Conservation (phyloP, 2,329 filamentous ascomycete species). For the Cytospora piceae region DNA sequence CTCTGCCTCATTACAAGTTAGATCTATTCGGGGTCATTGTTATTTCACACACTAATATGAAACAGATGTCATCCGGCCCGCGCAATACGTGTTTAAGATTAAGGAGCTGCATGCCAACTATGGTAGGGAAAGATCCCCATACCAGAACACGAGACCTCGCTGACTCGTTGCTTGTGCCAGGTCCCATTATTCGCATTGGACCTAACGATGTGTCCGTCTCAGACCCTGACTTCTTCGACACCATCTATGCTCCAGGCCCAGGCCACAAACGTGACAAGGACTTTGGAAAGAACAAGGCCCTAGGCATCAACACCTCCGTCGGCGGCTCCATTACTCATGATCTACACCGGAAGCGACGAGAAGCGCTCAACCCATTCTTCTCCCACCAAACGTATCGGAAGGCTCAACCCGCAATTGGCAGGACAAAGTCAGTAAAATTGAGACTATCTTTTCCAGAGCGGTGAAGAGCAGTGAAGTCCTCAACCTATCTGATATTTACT, state of each 20-base stretch:
- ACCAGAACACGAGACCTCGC: neutral
- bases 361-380: slow-evolving; percentile 40
- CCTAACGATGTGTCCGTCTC: slow-evolving; percentile 37
- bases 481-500: slow-evolving; percentile 37
- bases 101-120: slow-evolving; percentile 26
- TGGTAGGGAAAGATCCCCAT: slow-evolving; percentile 3
- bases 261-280: slow-evolving; percentile 29
- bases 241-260: slow-evolving; percentile 30
- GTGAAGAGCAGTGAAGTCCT: slow-evolving; percentile 22
- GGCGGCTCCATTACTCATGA: slow-evolving; percentile 29
- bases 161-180: neutral
- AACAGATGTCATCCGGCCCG: slow-evolving; percentile 31
- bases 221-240: slow-evolving; percentile 36
- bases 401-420: slow-evolving; percentile 36
- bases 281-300: slow-evolving; percentile 17
- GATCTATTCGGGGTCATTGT: neutral
- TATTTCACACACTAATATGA: neutral
- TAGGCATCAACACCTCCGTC: slow-evolving; percentile 26
- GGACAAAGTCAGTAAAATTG: slow-evolving; percentile 34
- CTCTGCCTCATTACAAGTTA: neutral
- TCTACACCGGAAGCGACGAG: slow-evolving; percentile 37
- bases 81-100: slow-evolving; percentile 24
- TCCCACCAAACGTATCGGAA: slow-evolving; percentile 35
- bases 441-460: slow-evolving; percentile 19
- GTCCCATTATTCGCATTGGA: slow-evolving; percentile 37